These are phyloP conservation scores for Pyronema omphalodes DNA, from an alignment of 495 filamentous ascomycete genomes.

Conservation along the genomic window DNA sequence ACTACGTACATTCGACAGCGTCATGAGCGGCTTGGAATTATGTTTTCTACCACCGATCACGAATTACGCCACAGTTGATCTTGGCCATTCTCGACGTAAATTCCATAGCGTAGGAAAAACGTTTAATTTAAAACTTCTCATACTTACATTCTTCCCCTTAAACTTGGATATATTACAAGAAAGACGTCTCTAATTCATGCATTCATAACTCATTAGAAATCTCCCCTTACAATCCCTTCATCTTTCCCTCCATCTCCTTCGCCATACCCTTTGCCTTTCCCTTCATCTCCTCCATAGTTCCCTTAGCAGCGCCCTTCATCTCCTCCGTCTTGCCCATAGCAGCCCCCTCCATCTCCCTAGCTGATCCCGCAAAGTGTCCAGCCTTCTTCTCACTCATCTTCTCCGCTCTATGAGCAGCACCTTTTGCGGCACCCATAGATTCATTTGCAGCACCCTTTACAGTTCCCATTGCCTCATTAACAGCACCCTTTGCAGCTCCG, in stretches of 20 bases:
- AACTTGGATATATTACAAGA: too few relatives aligned
- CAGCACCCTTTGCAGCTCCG: background rate
- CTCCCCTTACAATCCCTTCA: background rate
- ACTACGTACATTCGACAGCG: too few relatives aligned
- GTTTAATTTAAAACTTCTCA: too few relatives aligned
- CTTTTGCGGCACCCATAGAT: background rate
- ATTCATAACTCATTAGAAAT: too few relatives aligned
- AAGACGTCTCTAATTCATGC: too few relatives aligned
- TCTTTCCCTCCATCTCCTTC: slow-evolving; percentile 9
- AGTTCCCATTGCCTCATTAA: background rate
- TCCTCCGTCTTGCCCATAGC: slow-evolving; percentile 11
- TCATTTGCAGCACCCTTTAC: background rate
- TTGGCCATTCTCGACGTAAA: too few relatives aligned
- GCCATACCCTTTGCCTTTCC: slow-evolving; percentile 11
- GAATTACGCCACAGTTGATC: too few relatives aligned
- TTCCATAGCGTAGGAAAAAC: too few relatives aligned
- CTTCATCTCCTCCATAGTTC: slow-evolving; percentile 10
- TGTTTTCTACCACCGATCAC: too few relatives aligned
- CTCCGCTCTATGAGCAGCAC: background rate
- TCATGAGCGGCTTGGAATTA: too few relatives aligned
- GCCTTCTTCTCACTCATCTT: slow-evolving; percentile 5
- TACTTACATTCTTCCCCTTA: too few relatives aligned
- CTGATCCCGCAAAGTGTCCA: slow-evolving; percentile 8
- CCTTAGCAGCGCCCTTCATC: slow-evolving; percentile 13
- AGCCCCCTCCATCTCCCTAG: slow-evolving; percentile 3